Evolutionary conservation across 78 protist species (phyloP).

Genomic region (Dictyostelium capitatum): DNA sequence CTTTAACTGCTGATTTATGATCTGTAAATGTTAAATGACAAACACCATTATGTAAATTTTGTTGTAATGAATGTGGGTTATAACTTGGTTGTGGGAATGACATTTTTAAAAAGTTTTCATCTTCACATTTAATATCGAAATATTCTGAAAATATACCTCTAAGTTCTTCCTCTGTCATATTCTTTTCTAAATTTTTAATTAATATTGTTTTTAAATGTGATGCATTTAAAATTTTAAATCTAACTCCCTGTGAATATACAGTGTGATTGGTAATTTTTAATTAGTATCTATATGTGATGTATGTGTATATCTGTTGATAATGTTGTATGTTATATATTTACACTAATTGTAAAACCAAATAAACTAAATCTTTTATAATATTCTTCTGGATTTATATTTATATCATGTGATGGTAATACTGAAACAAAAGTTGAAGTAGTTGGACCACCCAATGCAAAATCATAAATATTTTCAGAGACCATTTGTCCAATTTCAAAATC

Average conservation of each 20-base stretch:
- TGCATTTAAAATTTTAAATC: neutral
- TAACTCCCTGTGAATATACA: slow-evolving; percentile 11
- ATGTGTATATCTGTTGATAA: neutral
- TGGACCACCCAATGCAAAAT: neutral
- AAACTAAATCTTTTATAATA: neutral
- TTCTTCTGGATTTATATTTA: neutral
- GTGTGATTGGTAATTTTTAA: no score
- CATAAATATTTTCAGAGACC: neutral
- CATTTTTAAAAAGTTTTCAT: neutral
- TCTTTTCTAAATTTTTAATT: neutral
- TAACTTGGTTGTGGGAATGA: neutral
- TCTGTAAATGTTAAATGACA: neutral
- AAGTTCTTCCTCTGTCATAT: neutral
- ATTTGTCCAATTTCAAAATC: neutral
- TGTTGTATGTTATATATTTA: neutral
- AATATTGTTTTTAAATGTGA: neutral
- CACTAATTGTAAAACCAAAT: slow-evolving; percentile 19
- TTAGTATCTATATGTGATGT: no score
- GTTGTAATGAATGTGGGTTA: neutral
- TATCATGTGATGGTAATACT: neutral
- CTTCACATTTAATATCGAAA: neutral
- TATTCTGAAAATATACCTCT: neutral
- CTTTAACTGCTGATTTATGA: slow-evolving; percentile 4
- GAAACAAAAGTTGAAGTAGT: neutral
- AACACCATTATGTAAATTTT: neutral